A percentile compares a stretch with the other conserved stretches of the same genome.
phyloP scores from a whole-genome alignment of 305 asterid species.

The Vinca major region DNA sequence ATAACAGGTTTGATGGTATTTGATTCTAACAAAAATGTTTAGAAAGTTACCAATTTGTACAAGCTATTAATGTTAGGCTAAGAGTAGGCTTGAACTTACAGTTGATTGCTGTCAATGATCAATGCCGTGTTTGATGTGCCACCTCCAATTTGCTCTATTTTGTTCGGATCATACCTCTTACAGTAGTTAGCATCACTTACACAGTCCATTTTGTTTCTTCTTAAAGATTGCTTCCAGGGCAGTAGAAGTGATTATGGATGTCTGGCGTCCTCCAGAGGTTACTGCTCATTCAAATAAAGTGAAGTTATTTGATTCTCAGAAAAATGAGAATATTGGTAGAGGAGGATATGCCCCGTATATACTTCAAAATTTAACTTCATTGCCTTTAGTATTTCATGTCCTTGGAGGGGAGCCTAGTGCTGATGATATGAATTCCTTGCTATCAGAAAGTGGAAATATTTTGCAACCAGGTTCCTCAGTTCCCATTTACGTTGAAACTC shows the following conservation, averaged over 20 bases:
- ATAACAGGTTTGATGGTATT: not conserved
- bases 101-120: not conserved
- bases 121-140: not conserved
- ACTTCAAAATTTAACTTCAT: conserved; percentile 77
- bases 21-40: not conserved
- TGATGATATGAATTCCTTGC: conserved; percentile 47
- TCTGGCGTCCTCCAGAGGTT: conserved; percentile 36
- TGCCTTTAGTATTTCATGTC: conserved; percentile 61
- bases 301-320: conserved; percentile 33
- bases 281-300: conserved; percentile 30
- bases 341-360: conserved; percentile 80
- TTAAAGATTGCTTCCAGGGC: conserved; percentile 66
- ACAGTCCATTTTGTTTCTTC: conserved; percentile 16
- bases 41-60: not conserved
- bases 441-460: conserved; percentile 37
- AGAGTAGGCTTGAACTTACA: not conserved
- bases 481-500: conserved; percentile 60
- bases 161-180: not conserved
- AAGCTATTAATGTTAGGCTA: not conserved
- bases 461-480: conserved; percentile 72
- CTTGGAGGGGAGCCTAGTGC: conserved; percentile 43
- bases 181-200: conserved; percentile 18
- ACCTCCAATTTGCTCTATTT: conserved; percentile 3
- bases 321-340: conserved; percentile 36
- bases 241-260: conserved; percentile 58